Evolutionary conservation across 345 rosid species (phyloP).

Genomic region (Kandelia obovata): DNA sequence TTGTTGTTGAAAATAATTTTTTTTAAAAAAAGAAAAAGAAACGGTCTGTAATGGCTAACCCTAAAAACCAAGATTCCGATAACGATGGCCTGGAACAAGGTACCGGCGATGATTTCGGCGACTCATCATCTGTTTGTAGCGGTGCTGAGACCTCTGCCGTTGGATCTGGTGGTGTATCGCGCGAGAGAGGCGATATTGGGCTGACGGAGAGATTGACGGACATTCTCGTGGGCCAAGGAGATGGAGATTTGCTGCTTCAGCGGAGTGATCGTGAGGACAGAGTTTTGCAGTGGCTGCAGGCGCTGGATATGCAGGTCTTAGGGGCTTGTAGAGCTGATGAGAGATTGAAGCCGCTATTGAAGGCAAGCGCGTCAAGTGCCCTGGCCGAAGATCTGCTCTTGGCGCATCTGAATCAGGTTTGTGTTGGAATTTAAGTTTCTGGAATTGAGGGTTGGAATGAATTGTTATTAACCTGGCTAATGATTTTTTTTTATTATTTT

Average conservation of each 20-base stretch:
- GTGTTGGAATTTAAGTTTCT: neutral
- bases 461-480: neutral
- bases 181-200: constrained; percentile 32
- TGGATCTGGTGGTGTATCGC: constrained; percentile 40
- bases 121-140: constrained; percentile 30
- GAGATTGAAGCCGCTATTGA: constrained; percentile 89
- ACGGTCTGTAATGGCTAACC: constrained; percentile 42
- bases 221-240: constrained; percentile 43
- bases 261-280: constrained; percentile 61
- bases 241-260: constrained; percentile 65
- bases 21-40: neutral
- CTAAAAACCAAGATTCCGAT: constrained; percentile 39
- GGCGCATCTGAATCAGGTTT: constrained; percentile 83
- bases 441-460: neutral
- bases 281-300: constrained; percentile 83
- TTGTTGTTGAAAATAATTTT: too few species aligned
- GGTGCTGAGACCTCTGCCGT: constrained; percentile 27
- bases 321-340: constrained; percentile 98
- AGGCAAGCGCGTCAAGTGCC: constrained; percentile 57
- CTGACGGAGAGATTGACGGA: constrained; percentile 61
- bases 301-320: constrained; percentile 82
- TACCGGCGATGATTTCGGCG: constrained; percentile 36
- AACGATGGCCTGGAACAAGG: constrained; percentile 36
- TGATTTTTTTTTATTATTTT: neutral
- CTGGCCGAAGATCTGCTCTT: constrained; percentile 74